Base-by-base conservation (phyloP, 129 eudicot species). In the Cynara cardunculus region DNA sequence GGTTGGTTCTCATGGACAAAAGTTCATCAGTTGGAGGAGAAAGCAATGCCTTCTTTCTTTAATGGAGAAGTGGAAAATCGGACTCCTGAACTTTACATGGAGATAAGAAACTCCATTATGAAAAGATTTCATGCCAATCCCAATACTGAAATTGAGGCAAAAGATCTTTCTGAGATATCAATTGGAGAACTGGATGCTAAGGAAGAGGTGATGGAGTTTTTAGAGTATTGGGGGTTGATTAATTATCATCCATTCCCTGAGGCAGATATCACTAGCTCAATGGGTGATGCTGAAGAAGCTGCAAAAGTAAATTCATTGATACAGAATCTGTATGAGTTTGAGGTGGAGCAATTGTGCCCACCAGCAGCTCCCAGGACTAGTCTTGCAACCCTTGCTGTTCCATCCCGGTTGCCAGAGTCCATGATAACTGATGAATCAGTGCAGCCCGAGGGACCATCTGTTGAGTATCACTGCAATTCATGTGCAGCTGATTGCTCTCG, bases 401-500 rank as follows among this genome's bases (percentile, higher is more conserved):
- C 93, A 32, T 80, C 97, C 19, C 90, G 96, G 44, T 75, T 96
- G 82, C 89, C 94, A 0, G 99, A 96, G 82, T 87, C 99, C 24
- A 73, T 89, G 71, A 69, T 91, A 62, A 74, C 88, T 81, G 99
- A 96, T 75, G 98, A 96, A 65, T 83, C 92, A 72, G 80, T 75
- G 81, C 91, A 87, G 73, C 83, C 92, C 9, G 99, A 96, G 74
- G 99, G 91, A 46, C 98, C 98, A 11, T 72, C 91, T 79, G 99
- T 96, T 69, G 98, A 92, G 85, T 96, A 93, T 82, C 99, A 96
- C 75, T 96, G 99, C 85, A 96, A 96, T 66, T 96, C 98, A 64
- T 96, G 99, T 81, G 85, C 98, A 71, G 99, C 98, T 79, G 99
- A 96, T 85, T 96, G 99, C 83, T 96, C 99, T 64, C 87, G 99